These are phyloP conservation scores for Hypocreales sp. DNA, from an alignment of 2,329 filamentous ascomycete genomes.

Conservation along the genomic window DNA sequence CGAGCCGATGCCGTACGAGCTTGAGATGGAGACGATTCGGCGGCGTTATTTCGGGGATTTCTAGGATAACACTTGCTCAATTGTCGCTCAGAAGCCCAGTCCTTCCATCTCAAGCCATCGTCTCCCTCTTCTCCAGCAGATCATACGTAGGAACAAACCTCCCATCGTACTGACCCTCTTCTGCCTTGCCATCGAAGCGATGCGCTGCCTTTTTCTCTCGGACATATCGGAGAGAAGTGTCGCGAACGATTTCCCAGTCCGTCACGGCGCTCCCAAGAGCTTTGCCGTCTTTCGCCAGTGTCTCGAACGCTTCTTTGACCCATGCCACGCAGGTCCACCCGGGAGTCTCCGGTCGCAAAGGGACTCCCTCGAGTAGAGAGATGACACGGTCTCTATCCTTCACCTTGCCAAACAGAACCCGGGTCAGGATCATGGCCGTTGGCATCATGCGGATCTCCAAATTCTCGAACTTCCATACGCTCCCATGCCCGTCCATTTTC, in stretches of 20 bases:
- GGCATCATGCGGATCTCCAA: background rate
- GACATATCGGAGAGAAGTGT: background rate
- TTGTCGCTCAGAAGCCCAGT: slow-evolving; percentile 21
- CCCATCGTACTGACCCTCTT: background rate
- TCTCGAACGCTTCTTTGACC: background rate
- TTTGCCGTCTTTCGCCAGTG: background rate
- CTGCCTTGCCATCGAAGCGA: background rate
- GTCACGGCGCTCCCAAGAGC: too few species aligned
- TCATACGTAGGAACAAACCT: background rate
- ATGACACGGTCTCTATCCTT: background rate
- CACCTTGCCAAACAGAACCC: background rate
- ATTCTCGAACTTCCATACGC: background rate
- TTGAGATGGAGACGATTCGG: slow-evolving; percentile 8
- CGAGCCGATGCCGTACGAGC: slow-evolving; percentile 2
- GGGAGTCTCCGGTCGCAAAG: background rate
- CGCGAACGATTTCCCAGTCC: background rate
- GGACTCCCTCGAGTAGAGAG: background rate
- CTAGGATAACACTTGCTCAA: background rate
- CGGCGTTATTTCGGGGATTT: slow-evolving; percentile 27
- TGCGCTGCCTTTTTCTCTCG: background rate
- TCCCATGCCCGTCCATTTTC: too few species aligned
- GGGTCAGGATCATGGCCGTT: background rate
- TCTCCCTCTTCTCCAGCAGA: slow-evolving; percentile 18
- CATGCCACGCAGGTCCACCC: background rate
- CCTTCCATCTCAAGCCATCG: too few species aligned